A percentile compares a stretch with the other conserved stretches of the same genome.
These are phyloP conservation scores for Fusarium graminum DNA, from an alignment of 2,329 filamentous ascomycete species.

Conservation along the genomic window DNA sequence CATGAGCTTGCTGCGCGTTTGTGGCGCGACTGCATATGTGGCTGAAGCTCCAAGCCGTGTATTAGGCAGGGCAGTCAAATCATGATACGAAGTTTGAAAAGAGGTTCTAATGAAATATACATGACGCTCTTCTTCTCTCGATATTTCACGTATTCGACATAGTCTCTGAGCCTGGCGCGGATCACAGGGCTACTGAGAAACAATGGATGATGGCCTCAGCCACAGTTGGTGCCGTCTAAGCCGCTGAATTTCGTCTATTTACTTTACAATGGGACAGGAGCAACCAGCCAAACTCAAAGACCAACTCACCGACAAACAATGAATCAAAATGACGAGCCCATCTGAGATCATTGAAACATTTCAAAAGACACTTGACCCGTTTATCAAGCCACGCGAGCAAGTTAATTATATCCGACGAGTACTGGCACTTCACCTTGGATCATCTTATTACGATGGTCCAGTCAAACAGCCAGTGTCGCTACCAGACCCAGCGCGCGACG, in stretches of 20 bases:
- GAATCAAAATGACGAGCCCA: slow-evolving; percentile 50
- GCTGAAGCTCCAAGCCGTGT: slow-evolving; percentile 16
- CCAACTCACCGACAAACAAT: slow-evolving; percentile 32
- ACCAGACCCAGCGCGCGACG: slow-evolving; percentile 55
- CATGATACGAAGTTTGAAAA: not conserved
- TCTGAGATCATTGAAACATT: slow-evolving; percentile 55
- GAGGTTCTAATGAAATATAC: not conserved
- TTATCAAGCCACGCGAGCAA: slow-evolving; percentile 69
- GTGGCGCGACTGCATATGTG: slow-evolving; percentile 38
- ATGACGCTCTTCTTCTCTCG: not conserved
- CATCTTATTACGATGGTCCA: slow-evolving; percentile 60
- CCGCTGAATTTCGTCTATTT: slow-evolving; percentile 35
- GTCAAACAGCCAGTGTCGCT: slow-evolving; percentile 64
- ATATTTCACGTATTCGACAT: not conserved
- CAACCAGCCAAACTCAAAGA: slow-evolving; percentile 19
- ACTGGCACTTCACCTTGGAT: slow-evolving; percentile 66
- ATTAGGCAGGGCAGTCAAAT: not conserved
- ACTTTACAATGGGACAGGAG: slow-evolving; percentile 31
- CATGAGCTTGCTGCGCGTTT: slow-evolving; percentile 13
- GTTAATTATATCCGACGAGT: slow-evolving; percentile 68
- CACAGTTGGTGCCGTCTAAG: slow-evolving; percentile 22
- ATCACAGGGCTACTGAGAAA: not conserved
- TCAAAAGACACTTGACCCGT: slow-evolving; percentile 62
- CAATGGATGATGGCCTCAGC: slow-evolving; percentile 18
- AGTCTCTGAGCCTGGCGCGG: no score